phyloP scores from a whole-genome alignment of 306 rosid species.

The Quercus parvula region DNA sequence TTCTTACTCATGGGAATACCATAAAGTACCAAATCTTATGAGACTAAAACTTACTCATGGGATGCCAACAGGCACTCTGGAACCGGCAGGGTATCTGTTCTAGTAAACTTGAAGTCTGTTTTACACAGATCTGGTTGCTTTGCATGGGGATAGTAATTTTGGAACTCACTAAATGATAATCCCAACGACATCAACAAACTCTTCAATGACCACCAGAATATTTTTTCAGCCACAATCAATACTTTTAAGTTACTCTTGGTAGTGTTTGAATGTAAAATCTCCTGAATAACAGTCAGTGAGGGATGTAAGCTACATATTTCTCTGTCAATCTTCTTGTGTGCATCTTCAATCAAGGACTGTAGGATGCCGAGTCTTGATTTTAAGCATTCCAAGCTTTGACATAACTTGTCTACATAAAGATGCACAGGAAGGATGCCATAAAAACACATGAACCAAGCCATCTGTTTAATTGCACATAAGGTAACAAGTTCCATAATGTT shows the following conservation, averaged over 20 bases:
- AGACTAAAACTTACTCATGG: constrained; percentile 39
- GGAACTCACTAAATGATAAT: constrained; percentile 40
- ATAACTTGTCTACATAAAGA: constrained; percentile 46
- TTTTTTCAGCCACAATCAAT: constrained; percentile 52
- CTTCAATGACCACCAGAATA: constrained; percentile 55
- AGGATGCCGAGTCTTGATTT: constrained; percentile 43
- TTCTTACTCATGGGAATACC: not conserved
- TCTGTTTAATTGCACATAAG: constrained; percentile 56
- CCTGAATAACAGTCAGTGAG: constrained; percentile 37
- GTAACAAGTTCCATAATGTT: constrained; percentile 42
- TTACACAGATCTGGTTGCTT: constrained; percentile 14
- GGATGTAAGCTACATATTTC: constrained; percentile 42
- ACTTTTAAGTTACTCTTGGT: constrained; percentile 31
- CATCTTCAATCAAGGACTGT: constrained; percentile 47
- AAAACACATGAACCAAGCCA: constrained; percentile 56
- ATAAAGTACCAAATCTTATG: constrained; percentile 1
- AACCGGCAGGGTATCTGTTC: constrained; percentile 30
- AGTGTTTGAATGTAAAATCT: constrained; percentile 38
- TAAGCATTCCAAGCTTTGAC: constrained; percentile 45
- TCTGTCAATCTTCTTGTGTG: constrained; percentile 31
- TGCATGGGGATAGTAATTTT: constrained; percentile 8
- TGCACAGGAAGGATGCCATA: constrained; percentile 56
- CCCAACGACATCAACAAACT: constrained; percentile 43
- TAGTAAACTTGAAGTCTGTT: constrained; percentile 10
- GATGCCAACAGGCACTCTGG: constrained; percentile 52